Evolutionary conservation across 2,329 filamentous ascomycete species (phyloP).

Genomic region (Microsporum audouinii): DNA sequence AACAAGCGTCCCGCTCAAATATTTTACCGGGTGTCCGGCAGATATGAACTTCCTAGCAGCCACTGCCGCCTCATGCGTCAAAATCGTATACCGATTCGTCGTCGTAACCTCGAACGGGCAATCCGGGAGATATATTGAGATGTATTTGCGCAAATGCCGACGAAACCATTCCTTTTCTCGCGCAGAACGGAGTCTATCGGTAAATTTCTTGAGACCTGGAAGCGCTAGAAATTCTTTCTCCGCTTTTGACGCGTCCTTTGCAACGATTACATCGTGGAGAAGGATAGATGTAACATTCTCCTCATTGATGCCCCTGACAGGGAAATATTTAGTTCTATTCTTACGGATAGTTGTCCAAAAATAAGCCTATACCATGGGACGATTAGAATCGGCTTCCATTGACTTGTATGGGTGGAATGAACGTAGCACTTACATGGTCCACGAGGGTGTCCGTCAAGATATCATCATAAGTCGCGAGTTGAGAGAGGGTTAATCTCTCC

Average conservation of each 20-base stretch:
- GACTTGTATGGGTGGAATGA: neutral
- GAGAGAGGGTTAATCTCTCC: conserved; percentile 69
- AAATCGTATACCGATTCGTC: conserved; percentile 91
- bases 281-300: conserved; percentile 51
- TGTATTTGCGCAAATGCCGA: conserved; percentile 76
- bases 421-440: conserved; percentile 62
- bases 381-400: neutral
- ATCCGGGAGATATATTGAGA: conserved; percentile 84
- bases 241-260: conserved; percentile 58
- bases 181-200: conserved; percentile 54
- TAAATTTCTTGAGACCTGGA: conserved; percentile 61
- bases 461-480: conserved; percentile 89
- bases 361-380: conserved; percentile 52
- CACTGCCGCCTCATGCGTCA: conserved; percentile 76
- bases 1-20: conserved; percentile 82
- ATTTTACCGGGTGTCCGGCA: conserved; percentile 77
- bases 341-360: conserved; percentile 97
- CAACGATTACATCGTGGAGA: conserved; percentile 57
- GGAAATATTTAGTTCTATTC: conserved; percentile 75
- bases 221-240: conserved; percentile 62
- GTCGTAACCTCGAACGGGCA: conserved; percentile 89
- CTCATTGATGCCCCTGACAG: conserved; percentile 65
- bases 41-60: conserved; percentile 69
- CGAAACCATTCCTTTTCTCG: conserved; percentile 80
- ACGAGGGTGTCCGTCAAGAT: conserved; percentile 89